Evolutionary conservation across 2,329 filamentous ascomycete species (phyloP).

Genomic region (Apiospora phragmitis): DNA sequence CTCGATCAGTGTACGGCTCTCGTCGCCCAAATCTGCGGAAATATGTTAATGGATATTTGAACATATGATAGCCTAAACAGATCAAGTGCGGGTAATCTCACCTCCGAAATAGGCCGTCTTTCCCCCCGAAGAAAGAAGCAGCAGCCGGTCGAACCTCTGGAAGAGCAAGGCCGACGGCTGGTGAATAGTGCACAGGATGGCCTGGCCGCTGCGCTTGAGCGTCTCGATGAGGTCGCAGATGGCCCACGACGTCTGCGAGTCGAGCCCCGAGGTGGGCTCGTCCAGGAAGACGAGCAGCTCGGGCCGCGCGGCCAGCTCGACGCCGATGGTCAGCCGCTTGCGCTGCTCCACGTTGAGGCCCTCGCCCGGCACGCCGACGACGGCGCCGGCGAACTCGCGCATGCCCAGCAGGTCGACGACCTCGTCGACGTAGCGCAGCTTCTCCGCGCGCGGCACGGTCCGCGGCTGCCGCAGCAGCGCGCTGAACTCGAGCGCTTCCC

Average conservation of each 20-base stretch:
- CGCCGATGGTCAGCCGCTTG: slow-evolving; percentile 81
- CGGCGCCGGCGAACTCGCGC: slow-evolving; percentile 64
- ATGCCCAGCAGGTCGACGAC: slow-evolving; percentile 69
- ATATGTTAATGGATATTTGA: slow-evolving; percentile 58
- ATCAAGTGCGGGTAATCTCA: not conserved
- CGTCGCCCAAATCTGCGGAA: slow-evolving; percentile 65
- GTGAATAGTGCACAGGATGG: slow-evolving; percentile 74
- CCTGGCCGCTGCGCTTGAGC: slow-evolving; percentile 62
- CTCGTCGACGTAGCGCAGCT: slow-evolving; percentile 67
- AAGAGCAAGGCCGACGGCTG: slow-evolving; percentile 70
- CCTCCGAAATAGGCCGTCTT: slow-evolving; percentile 62
- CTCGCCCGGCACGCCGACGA: slow-evolving; percentile 61
- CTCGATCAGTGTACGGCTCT: slow-evolving; percentile 62
- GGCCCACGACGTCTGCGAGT: slow-evolving; percentile 68
- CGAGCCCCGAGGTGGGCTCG: slow-evolving; percentile 71
- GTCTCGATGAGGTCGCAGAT: slow-evolving; percentile 72
- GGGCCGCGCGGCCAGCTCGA: slow-evolving; percentile 79
- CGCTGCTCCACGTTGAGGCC: slow-evolving; percentile 60
- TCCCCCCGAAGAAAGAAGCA: slow-evolving; percentile 68
- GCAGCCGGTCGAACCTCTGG: slow-evolving; percentile 72
- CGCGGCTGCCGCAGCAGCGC: slow-evolving; percentile 63
- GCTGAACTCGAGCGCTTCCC: slow-evolving; percentile 66
- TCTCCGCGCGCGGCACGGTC: slow-evolving; percentile 58
- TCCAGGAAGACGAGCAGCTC: slow-evolving; percentile 72
- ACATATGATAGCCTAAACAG: slow-evolving; percentile 64